These are phyloP conservation scores for Zygosaccharomyces lentus DNA, from an alignment of 805 yeast species.

Conservation along the genomic window DNA sequence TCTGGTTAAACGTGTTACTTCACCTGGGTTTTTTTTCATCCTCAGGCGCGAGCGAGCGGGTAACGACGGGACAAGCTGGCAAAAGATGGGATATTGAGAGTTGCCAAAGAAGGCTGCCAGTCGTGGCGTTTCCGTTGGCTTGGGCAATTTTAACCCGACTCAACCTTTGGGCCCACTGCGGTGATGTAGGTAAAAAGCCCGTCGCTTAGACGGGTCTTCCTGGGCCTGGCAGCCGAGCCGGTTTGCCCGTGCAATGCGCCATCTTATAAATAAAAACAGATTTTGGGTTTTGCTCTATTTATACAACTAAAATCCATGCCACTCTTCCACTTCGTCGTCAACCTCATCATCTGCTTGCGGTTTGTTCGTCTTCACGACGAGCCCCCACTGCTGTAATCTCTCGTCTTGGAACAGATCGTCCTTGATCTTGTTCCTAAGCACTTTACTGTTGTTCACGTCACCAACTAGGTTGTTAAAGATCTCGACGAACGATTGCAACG, in stretches of 20 bases:
- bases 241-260: too few species aligned
- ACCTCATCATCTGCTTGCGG: slow-evolving; percentile 29
- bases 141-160: too few species aligned
- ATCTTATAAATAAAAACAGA: too few species aligned
- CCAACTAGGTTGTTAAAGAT: slow-evolving; percentile 55
- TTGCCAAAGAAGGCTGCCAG: too few species aligned
- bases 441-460: slow-evolving; percentile 50
- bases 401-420: slow-evolving; percentile 64
- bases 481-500: slow-evolving; percentile 50
- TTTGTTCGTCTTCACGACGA: slow-evolving; percentile 34
- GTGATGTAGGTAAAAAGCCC: too few species aligned
- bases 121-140: too few species aligned
- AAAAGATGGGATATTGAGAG: too few species aligned
- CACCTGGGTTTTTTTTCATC: neutral
- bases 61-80: neutral
- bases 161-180: too few species aligned
- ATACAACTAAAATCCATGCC: slow-evolving; percentile 38
- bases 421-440: slow-evolving; percentile 58
- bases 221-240: too few species aligned
- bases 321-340: slow-evolving; percentile 36
- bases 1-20: neutral
- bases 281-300: neutral
- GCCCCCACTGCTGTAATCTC: slow-evolving; percentile 63
- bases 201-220: too few species aligned
- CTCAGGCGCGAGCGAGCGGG: neutral